These are phyloP conservation scores for Pulveroboletus sp. DNA, from an alignment of 768 basidiomycete species.

Conservation along the genomic window DNA sequence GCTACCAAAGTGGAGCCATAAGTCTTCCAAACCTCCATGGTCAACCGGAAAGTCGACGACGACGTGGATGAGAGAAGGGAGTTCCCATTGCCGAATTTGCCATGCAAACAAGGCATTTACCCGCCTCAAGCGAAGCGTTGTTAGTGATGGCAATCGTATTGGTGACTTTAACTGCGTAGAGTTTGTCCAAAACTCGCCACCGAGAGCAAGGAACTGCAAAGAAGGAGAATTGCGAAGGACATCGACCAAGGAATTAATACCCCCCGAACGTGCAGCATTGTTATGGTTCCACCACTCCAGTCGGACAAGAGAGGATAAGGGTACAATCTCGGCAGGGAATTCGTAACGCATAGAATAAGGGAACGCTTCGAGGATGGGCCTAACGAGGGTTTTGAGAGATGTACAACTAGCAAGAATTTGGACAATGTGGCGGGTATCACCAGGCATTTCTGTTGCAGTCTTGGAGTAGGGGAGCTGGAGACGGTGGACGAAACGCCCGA, in stretches of 20 bases:
- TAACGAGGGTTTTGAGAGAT: conserved; percentile 52
- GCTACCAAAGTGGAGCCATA: conserved; percentile 51
- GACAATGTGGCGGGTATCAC: conserved; percentile 34
- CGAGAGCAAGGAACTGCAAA: conserved; percentile 56
- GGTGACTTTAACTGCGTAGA: conserved; percentile 16
- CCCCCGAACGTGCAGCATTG: conserved; percentile 57
- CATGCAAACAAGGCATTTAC: conserved; percentile 51
- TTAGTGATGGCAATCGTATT: conserved; percentile 44
- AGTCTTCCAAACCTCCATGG: conserved; percentile 36
- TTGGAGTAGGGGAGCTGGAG: conserved; percentile 56
- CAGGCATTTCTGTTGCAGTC: conserved; percentile 40
- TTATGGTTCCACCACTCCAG: conserved; percentile 69
- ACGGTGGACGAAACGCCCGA: conserved; percentile 47
- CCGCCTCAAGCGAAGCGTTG: conserved; percentile 51
- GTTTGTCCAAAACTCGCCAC: conserved; percentile 39
- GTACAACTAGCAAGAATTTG: conserved; percentile 50
- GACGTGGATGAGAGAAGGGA: conserved; percentile 53
- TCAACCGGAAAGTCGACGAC: conserved; percentile 47
- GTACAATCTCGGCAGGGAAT: conserved; percentile 46
- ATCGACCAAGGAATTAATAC: conserved; percentile 57
- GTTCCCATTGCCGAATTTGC: conserved; percentile 45
- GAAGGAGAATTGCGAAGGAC: conserved; percentile 54
- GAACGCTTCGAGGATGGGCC: conserved; percentile 36
- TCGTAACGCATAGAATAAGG: conserved; percentile 43
- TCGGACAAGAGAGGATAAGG: conserved; percentile 51